Conservation (phyloP, 805 yeast genomes). For the Sungouiozyma intestinalis region DNA sequence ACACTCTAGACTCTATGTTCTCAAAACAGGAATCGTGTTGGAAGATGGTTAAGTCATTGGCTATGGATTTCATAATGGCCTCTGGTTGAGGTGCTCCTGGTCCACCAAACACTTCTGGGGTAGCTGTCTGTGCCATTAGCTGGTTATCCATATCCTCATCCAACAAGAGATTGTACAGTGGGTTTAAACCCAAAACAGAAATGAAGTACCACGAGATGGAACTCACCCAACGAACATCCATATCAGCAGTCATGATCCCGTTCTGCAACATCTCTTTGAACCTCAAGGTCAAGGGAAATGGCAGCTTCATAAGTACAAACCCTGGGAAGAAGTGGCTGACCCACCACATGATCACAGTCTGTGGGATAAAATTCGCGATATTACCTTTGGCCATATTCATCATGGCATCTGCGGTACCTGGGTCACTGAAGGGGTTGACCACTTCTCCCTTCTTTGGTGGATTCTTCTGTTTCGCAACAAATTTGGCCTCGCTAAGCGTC, state of each 20-base stretch:
- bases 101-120: conserved; percentile 18
- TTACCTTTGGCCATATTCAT: conserved; percentile 72
- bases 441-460: conserved; percentile 30
- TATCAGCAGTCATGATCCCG: conserved; percentile 73
- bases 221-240: conserved; percentile 87
- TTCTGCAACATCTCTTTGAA: conserved; percentile 89
- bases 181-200: conserved; percentile 70
- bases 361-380: conserved; percentile 78
- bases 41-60: conserved; percentile 62
- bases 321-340: conserved; percentile 90
- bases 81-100: conserved; percentile 56
- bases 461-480: conserved; percentile 36
- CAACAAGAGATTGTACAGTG: conserved; percentile 63
- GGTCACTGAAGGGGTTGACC: conserved; percentile 59
- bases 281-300: conserved; percentile 81
- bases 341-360: conserved; percentile 93
- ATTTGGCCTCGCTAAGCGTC: conserved; percentile 43
- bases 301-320: conserved; percentile 75
- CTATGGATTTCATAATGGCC: conserved; percentile 54
- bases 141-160: conserved; percentile 9
- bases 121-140: conserved; percentile 14
- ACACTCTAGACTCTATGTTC: conserved; percentile 52
- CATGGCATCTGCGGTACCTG: conserved; percentile 61
- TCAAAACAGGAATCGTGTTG: conserved; percentile 46
- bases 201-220: conserved; percentile 95